Conservation (phyloP, 1,139 yeast genomes). For the Taphrina wiesneri region DNA sequence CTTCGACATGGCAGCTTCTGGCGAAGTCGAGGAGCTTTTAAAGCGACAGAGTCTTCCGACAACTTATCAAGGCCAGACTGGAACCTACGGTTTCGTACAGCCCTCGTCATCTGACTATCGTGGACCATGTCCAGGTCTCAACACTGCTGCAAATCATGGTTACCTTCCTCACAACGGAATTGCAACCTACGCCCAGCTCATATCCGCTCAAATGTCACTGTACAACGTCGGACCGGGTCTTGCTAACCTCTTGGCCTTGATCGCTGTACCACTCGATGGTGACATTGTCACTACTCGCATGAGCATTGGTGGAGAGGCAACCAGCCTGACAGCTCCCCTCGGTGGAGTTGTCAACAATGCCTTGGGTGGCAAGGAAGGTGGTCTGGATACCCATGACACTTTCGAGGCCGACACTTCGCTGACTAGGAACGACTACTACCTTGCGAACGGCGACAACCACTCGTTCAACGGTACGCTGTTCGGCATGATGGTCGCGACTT, state of each 20-base stretch:
- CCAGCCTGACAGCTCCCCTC: slow-evolving; percentile 18
- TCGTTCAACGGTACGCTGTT: slow-evolving; percentile 31
- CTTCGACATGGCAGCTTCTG: slow-evolving; percentile 5
- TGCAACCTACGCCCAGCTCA: slow-evolving; percentile 20
- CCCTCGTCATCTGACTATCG: slow-evolving; percentile 24
- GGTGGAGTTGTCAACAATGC: slow-evolving; percentile 2
- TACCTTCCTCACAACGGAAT: slow-evolving; percentile 31
- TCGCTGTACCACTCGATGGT: slow-evolving; percentile 29
- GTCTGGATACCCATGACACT: slow-evolving; percentile 29
- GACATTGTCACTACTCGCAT: slow-evolving; percentile 21
- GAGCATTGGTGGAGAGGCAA: slow-evolving; percentile 30
- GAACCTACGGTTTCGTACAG: slow-evolving; percentile 15
- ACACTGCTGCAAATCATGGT: slow-evolving; percentile 32
- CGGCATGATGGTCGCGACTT: slow-evolving; percentile 15
- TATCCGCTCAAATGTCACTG: slow-evolving; percentile 21
- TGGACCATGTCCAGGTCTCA: slow-evolving; percentile 32
- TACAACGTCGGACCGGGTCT: slow-evolving; percentile 29
- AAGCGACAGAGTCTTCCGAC: slow-evolving; percentile 6
- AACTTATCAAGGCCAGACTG: slow-evolving; percentile 22
- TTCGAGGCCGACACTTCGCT: slow-evolving; percentile 33
- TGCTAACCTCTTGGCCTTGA: slow-evolving; percentile 13
- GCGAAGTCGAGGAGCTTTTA: slow-evolving; percentile 13
- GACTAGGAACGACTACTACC: slow-evolving; percentile 25
- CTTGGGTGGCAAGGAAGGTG: slow-evolving; percentile 22
- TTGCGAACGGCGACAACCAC: slow-evolving; percentile 33